Evolutionary conservation across 1,284 basidiomycete species (phyloP), one percentile per base, ranked within the genome.

Genomic region (Malassezia restricta): DNA sequence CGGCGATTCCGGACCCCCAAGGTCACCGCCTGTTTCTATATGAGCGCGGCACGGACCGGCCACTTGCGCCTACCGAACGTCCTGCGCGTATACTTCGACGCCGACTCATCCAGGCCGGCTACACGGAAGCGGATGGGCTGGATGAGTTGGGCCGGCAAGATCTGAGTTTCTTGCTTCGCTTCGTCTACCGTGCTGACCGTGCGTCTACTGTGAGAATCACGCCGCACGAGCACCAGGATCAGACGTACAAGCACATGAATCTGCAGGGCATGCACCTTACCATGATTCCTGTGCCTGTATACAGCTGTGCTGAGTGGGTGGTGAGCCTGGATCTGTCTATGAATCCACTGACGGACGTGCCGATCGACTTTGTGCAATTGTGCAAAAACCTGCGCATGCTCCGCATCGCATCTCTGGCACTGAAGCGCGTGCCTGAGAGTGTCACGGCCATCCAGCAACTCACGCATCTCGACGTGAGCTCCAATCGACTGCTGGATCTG

Each of bases 341-440:
- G 54, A 99, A 98, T 70, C 90, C 92, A 1, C 89, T 94, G 81
- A 81, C 91, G 49, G 92, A 98, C 73, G 83, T 98, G 33, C 94
- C 94, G 0, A 81, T 88, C 44, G 94, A 98, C 75, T 98, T 99
- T 72, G 85, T 95, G 47, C 87, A 96, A 74, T 82, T 85, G 8
- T 95, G 90, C 69, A 82, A 81, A 3, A 81, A 78, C 5, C 79
- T 99, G 29, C 83, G 84, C 46, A 89, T 92, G 65, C 81, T 99
- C 45, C 82, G 85, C 8, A 78, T 98, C 49, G 85, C 85, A n/a
- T 83, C 88, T 63, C 90, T 95, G 83, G 86, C 87, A 11, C 84
- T 95, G 77, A 96, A 95, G 76, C 83, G 85, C 56, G 84, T 98
- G 0, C 92, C 92, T 0, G 82, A 83, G 52, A 86, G 83, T 57